Evolutionary conservation across 2,329 filamentous ascomycete genomes (phyloP).

Genomic region (Pezicula carpinea): DNA sequence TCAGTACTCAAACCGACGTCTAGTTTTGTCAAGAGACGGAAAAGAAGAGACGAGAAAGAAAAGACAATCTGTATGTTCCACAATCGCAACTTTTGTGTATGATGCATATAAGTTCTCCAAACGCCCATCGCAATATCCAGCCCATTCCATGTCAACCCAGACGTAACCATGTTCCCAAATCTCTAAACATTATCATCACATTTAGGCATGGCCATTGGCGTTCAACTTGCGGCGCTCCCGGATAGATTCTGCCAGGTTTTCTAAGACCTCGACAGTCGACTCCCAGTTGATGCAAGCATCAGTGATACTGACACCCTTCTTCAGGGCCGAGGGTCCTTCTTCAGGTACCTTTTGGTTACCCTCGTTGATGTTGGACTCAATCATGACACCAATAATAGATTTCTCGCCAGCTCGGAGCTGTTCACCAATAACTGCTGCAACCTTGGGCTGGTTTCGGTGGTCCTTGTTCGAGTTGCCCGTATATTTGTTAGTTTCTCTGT

Average conservation of each 20-base stretch:
- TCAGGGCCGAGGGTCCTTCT: slow-evolving; percentile 72
- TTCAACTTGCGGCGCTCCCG: slow-evolving; percentile 60
- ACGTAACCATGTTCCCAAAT: background rate
- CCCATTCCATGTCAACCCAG: background rate
- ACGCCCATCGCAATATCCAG: background rate
- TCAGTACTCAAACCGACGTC: no score
- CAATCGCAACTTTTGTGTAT: background rate
- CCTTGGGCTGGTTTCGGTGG: slow-evolving; percentile 94
- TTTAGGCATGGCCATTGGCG: background rate
- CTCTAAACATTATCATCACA: background rate
- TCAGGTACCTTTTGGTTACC: slow-evolving; percentile 81
- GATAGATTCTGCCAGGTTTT: slow-evolving; percentile 81
- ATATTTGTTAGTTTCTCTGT: slow-evolving; percentile 7
- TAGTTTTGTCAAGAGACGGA: no score
- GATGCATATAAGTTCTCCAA: background rate
- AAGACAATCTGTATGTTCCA: background rate
- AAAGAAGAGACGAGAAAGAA: no score
- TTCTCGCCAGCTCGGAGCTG: slow-evolving; percentile 85
- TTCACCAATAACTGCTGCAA: slow-evolving; percentile 74
- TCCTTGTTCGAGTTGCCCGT: slow-evolving; percentile 94
- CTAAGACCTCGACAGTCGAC: slow-evolving; percentile 71
- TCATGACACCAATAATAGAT: slow-evolving; percentile 94
- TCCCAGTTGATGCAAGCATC: slow-evolving; percentile 97
- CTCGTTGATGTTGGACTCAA: slow-evolving; percentile 96
- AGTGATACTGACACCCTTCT: slow-evolving; percentile 90